These are phyloP conservation scores for Forsythia viridissima DNA, from an alignment of 257 asterid genomes.

Conservation along the genomic window DNA sequence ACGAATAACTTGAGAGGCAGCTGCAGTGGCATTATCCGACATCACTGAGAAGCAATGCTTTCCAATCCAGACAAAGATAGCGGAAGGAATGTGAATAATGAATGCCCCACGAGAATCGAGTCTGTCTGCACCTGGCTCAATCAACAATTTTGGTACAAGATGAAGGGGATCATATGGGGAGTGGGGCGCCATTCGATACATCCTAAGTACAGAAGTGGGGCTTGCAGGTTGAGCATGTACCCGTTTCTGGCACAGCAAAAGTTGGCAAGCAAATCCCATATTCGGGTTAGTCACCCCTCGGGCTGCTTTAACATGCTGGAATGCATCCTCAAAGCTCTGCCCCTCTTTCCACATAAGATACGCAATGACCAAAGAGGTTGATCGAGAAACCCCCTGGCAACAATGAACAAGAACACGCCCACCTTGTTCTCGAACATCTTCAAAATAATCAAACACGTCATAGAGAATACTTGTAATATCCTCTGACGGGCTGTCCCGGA, in stretches of 20 bases:
- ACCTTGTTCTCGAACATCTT: constrained; percentile 77
- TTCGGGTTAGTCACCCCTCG: constrained; percentile 92
- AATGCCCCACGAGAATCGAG: constrained; percentile 95
- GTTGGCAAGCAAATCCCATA: constrained; percentile 89
- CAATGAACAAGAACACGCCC: constrained; percentile 94
- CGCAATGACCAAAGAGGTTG: constrained; percentile 92
- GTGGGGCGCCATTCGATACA: constrained; percentile 89
- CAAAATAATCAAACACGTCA: constrained; percentile 91
- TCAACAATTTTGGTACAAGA: constrained; percentile 46
- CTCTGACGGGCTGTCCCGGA: constrained; percentile 88
- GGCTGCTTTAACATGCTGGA: constrained; percentile 76
- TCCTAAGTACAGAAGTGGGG: constrained; percentile 72
- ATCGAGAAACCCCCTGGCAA: constrained; percentile 90
- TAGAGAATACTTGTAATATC: constrained; percentile 89
- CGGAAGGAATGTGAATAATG: constrained; percentile 74
- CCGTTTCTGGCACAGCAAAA: constrained; percentile 67
- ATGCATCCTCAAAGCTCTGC: constrained; percentile 81
- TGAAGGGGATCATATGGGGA: constrained; percentile 94
- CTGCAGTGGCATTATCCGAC: constrained; percentile 69
- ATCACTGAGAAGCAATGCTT: constrained; percentile 56
- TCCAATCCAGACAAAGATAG: constrained; percentile 81
- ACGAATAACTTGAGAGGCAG: constrained; percentile 77
- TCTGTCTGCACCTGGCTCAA: constrained; percentile 43
- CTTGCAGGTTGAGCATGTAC: constrained; percentile 91
- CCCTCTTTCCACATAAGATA: constrained; percentile 95